phyloP scores from a whole-genome alignment of 805 yeast species.

The Myxozyma neotropica region DNA sequence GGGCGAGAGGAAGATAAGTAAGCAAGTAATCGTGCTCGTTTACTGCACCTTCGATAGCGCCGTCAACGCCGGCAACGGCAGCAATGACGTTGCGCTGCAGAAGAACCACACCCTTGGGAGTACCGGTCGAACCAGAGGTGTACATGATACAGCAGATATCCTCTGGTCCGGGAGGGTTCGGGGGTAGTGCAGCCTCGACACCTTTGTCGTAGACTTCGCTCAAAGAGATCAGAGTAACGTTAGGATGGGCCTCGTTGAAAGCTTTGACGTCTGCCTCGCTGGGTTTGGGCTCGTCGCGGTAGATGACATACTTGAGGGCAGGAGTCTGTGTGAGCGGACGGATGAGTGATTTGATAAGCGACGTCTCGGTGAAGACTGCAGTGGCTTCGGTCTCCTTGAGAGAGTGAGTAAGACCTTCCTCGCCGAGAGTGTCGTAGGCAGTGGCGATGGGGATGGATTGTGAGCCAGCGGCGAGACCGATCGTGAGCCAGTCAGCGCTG shows the following conservation, averaged over 20 bases:
- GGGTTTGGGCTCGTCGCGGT: conserved; percentile 53
- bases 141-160: conserved; percentile 79
- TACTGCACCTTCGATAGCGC: conserved; percentile 56
- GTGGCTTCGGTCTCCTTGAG: conserved; percentile 76
- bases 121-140: conserved; percentile 85
- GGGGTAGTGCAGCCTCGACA: conserved; percentile 48
- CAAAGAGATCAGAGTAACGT: conserved; percentile 64
- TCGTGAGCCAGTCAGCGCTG: conserved; percentile 30
- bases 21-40: conserved; percentile 68
- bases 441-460: conserved; percentile 88
- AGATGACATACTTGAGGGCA: conserved; percentile 67
- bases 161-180: conserved; percentile 54
- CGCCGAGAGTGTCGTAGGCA: conserved; percentile 94
- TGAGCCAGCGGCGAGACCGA: conserved; percentile 56
- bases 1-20: conserved; percentile 93
- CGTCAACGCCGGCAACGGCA: conserved; percentile 81
- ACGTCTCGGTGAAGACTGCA: conserved; percentile 83
- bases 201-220: conserved; percentile 68
- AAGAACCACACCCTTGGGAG: conserved; percentile 81
- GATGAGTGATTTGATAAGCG: conserved; percentile 64
- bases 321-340: conserved; percentile 70
- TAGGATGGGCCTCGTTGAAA: conserved; percentile 71
- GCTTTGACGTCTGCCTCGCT: conserved; percentile 54
- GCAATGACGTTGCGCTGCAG: conserved; percentile 71
- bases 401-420: conserved; percentile 74